phyloP scores from a whole-genome alignment of 2,329 filamentous ascomycete genomes.

The Hymenoscyphus occultus region DNA sequence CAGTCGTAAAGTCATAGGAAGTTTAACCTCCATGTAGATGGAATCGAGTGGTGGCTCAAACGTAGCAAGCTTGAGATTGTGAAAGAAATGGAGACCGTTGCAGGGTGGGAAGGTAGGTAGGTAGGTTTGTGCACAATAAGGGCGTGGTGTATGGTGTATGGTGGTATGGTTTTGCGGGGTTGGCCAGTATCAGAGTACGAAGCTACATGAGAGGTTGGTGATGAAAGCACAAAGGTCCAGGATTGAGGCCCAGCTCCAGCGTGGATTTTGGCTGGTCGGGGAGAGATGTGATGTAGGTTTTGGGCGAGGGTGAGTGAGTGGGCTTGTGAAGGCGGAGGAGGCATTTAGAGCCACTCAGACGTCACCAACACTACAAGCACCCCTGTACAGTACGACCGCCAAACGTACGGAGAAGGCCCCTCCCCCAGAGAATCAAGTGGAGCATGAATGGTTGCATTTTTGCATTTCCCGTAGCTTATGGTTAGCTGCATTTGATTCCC shows the following conservation, averaged over 20 bases:
- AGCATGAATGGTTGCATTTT: background rate
- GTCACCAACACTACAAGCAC: background rate
- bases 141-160: too few species aligned
- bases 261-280: constrained; percentile 3
- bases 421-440: background rate
- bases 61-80: background rate
- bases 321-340: constrained; percentile 7
- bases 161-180: constrained; percentile 7
- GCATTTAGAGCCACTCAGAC: constrained; percentile 4
- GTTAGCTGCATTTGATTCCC: background rate
- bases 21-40: constrained; percentile 19
- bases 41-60: constrained; percentile 1
- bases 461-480: background rate
- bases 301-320: background rate
- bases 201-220: constrained; percentile 14
- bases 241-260: background rate
- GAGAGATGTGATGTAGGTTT: background rate
- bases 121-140: background rate
- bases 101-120: background rate
- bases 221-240: constrained; percentile 11
- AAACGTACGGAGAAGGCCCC: constrained; percentile 3
- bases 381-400: too few species aligned
- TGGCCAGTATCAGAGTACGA: constrained; percentile 7
- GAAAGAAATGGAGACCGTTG: constrained; percentile 6
- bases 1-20: constrained; percentile 16